Evolutionary conservation across 306 rosid species (phyloP).

Genomic region (Phaseolus lunatus): DNA sequence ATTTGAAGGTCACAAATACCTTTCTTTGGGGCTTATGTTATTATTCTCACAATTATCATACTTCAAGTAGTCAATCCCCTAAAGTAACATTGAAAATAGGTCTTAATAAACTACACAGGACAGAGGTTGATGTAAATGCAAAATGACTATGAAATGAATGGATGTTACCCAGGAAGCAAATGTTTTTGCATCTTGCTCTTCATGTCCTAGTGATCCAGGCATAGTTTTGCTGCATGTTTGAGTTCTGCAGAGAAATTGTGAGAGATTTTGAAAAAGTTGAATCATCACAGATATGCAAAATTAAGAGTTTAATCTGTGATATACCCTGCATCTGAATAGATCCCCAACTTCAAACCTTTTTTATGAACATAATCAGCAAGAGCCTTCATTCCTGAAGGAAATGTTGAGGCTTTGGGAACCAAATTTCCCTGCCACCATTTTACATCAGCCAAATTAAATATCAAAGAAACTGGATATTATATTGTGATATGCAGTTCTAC

Average conservation of each 20-base stretch:
- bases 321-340: constrained; percentile 90
- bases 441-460: background rate
- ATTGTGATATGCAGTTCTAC: background rate
- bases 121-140: background rate
- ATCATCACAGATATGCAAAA: background rate
- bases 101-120: constrained; percentile 9
- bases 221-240: constrained; percentile 71
- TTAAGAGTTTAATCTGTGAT: constrained; percentile 15
- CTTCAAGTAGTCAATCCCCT: constrained; percentile 85
- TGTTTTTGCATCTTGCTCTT: constrained; percentile 76
- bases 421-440: constrained; percentile 64
- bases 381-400: constrained; percentile 81
- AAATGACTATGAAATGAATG: constrained; percentile 25
- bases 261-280: constrained; percentile 16
- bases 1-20: constrained; percentile 48
- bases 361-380: constrained; percentile 78
- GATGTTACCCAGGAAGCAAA: constrained; percentile 80
- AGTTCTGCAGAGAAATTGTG: constrained; percentile 46
- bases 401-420: constrained; percentile 66
- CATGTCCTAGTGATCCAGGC: constrained; percentile 84
- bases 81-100: background rate
- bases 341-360: constrained; percentile 77
- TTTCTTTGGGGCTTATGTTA: constrained; percentile 62
- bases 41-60: constrained; percentile 74
- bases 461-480: constrained; percentile 2